A percentile compares a stretch with the other conserved stretches of the same genome.
These are phyloP conservation scores for Umbellularia californica DNA, from an alignment of 164 flowering plant genomes.

Conservation along the genomic window DNA sequence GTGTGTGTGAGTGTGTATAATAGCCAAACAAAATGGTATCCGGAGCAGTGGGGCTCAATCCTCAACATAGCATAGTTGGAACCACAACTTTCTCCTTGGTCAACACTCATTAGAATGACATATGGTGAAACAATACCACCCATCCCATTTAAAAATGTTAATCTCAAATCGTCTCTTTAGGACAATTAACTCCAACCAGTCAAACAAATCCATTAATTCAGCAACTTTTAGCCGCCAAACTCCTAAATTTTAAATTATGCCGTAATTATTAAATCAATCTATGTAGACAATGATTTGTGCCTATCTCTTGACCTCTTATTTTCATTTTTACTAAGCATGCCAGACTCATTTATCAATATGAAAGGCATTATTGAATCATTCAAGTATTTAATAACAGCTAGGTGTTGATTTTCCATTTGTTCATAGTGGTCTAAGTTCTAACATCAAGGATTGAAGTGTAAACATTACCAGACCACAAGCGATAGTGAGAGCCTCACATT, in stretches of 20 bases:
- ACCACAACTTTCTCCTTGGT: too few relatives aligned
- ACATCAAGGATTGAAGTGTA: background rate
- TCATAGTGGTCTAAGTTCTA: background rate
- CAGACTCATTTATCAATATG: background rate
- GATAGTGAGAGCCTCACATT: constrained; percentile 97
- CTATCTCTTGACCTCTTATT: background rate
- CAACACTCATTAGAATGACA: too few relatives aligned
- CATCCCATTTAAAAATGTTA: too few relatives aligned
- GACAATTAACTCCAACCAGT: background rate
- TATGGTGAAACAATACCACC: too few relatives aligned
- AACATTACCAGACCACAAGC: constrained; percentile 89
- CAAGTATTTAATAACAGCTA: background rate
- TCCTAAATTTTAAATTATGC: too few relatives aligned
- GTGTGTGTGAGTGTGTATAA: too few relatives aligned
- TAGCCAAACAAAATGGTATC: too few relatives aligned
- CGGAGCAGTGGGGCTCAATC: too few relatives aligned
- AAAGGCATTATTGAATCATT: background rate
- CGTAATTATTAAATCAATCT: too few relatives aligned
- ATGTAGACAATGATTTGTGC: background rate
- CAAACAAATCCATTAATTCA: background rate
- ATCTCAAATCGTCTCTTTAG: too few relatives aligned
- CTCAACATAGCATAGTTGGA: too few relatives aligned
- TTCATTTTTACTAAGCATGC: background rate
- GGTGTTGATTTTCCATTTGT: background rate
- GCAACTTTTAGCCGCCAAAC: background rate